These are phyloP conservation scores for Abeoforma whisleri DNA, from an alignment of 78 protist genomes.

Conservation along the genomic window DNA sequence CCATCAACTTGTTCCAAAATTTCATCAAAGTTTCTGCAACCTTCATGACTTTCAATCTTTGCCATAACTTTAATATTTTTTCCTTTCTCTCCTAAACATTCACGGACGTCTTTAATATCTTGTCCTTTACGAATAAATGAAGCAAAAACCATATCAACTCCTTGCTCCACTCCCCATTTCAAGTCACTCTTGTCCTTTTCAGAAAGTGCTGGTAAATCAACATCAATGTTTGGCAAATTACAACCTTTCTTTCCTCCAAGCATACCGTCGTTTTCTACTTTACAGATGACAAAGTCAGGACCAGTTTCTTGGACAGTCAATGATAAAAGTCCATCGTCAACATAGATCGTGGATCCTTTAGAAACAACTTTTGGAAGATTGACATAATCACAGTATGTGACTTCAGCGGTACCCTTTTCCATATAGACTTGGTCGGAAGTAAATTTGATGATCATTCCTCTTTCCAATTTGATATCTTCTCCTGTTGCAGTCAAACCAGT, in stretches of 20 bases:
- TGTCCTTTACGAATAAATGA: constrained; percentile 59
- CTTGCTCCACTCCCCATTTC: constrained; percentile 44
- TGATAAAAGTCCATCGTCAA: constrained; percentile 64
- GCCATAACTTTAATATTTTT: constrained; percentile 58
- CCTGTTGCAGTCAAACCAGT: constrained; percentile 44
- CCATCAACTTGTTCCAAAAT: constrained; percentile 73
- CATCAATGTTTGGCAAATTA: constrained; percentile 64
- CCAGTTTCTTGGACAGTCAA: constrained; percentile 33
- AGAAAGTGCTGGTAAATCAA: constrained; percentile 67
- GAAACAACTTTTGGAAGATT: constrained; percentile 32
- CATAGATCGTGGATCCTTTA: constrained; percentile 27
- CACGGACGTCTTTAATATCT: constrained; percentile 54
- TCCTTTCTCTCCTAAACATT: constrained; percentile 41
- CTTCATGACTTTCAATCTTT: constrained; percentile 82
- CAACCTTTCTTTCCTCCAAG: constrained; percentile 61
- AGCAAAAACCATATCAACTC: constrained; percentile 69
- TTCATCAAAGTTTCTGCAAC: constrained; percentile 58
- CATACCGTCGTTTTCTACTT: constrained; percentile 50
- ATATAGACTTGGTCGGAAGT: background rate
- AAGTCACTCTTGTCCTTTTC: constrained; percentile 67
- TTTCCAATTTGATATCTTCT: background rate
- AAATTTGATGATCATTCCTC: constrained; percentile 20
- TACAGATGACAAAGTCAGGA: background rate
- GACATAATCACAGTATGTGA: constrained; percentile 32
- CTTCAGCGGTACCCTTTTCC: background rate